Conservation (phyloP, 228 moss, liverwort and hornwort genomes). For the Sphagnum fallax region DNA sequence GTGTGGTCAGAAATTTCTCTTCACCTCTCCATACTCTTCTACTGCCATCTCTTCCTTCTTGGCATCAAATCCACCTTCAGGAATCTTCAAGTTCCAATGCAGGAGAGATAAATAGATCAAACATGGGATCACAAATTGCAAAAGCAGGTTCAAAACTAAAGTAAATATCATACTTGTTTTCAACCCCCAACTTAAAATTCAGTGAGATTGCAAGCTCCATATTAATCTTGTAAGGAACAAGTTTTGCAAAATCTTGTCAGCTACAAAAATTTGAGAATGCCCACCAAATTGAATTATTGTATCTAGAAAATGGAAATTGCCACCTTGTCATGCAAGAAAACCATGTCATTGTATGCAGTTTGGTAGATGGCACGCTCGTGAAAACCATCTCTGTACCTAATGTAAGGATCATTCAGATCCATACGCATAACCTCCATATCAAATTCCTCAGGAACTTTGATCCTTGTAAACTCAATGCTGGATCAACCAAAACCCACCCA, state of each 20-base stretch:
- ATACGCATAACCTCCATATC: neutral
- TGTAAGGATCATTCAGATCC: constrained; percentile 1
- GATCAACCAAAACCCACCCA: neutral
- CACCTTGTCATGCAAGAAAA: neutral
- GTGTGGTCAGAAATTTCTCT: too few species aligned
- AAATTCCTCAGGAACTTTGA: neutral
- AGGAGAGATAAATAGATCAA: neutral
- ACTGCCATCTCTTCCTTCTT: neutral
- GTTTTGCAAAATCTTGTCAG: too few species aligned
- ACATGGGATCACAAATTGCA: neutral
- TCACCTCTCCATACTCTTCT: neutral
- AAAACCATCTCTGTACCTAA: neutral
- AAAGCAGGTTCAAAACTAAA: too few species aligned
- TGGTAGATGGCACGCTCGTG: neutral
- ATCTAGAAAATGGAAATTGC: too few species aligned
- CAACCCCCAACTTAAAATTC: too few species aligned
- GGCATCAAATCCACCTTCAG: neutral
- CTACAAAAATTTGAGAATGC: too few species aligned
- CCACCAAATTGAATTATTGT: too few species aligned
- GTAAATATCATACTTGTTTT: too few species aligned
- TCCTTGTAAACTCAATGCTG: neutral
- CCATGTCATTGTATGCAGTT: neutral
- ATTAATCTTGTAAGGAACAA: too few species aligned
- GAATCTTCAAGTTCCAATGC: neutral
- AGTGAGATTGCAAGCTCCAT: too few species aligned